Evolutionary conservation across 148 eudicot genomes (phyloP).

Genomic region (Dysphania ambrosioides): DNA sequence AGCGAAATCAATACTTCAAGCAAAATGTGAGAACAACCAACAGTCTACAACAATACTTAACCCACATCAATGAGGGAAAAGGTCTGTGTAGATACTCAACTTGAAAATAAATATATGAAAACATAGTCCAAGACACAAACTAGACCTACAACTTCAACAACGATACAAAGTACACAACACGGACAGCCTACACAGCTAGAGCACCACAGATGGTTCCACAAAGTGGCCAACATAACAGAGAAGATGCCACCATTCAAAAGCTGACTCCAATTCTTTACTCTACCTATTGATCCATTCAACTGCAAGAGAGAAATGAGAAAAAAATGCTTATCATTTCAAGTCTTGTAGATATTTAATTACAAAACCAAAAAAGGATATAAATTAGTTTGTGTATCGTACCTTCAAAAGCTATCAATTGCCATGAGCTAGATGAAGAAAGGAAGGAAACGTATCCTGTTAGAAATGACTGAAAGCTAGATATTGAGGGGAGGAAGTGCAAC

Average conservation of each 20-base stretch:
- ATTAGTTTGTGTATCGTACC: not conserved
- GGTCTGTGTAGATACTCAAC: conserved; percentile 8
- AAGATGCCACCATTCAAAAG: conserved; percentile 1
- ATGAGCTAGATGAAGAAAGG: conserved; percentile 4
- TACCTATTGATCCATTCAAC: conserved; percentile 1
- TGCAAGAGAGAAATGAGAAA: conserved; percentile 15
- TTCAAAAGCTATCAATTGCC: conserved; percentile 5
- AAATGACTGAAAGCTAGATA: conserved; percentile 3
- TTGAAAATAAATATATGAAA: conserved; percentile 4
- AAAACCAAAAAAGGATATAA: not conserved
- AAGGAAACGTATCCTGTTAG: conserved; percentile 2
- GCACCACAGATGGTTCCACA: conserved; percentile 19
- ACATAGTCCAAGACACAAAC: not conserved
- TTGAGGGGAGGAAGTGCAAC: conserved; percentile 19
- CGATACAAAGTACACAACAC: conserved; percentile 18
- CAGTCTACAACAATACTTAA: conserved; percentile 14
- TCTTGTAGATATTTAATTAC: not conserved
- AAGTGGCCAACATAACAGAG: conserved; percentile 1
- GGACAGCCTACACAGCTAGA: conserved; percentile 17
- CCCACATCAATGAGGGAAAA: conserved; percentile 14
- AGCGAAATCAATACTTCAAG: not conserved
- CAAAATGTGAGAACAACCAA: not conserved
- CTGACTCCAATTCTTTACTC: conserved; percentile 11
- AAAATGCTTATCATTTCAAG: not conserved
- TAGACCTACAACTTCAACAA: conserved; percentile 15